Evolutionary conservation across 495 filamentous ascomycete species (phyloP).

Genomic region (Tuber indicum): DNA sequence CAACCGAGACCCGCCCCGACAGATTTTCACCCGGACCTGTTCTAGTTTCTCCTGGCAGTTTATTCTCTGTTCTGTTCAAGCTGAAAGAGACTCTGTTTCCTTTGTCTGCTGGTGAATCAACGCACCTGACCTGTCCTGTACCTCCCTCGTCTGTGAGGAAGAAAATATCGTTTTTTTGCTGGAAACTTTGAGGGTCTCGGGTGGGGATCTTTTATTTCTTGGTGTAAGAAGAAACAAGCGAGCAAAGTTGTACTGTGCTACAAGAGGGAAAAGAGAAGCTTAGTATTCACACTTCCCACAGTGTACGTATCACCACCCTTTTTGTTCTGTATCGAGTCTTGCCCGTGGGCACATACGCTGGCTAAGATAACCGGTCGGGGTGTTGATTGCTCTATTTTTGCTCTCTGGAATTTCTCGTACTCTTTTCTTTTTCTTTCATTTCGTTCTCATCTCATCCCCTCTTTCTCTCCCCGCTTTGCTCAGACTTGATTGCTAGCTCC

Average conservation of each 20-base stretch:
- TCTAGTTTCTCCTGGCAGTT: constrained; percentile 11
- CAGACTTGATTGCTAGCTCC: constrained; percentile 24
- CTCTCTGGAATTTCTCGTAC: constrained; percentile 34
- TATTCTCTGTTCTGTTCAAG: constrained; percentile 37
- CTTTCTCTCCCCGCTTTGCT: constrained; percentile 24
- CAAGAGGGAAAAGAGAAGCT: constrained; percentile 30
- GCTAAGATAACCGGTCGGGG: constrained; percentile 9
- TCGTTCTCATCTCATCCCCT: constrained; percentile 31
- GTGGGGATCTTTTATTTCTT: constrained; percentile 38
- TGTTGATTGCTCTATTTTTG: constrained; percentile 27
- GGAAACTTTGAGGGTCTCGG: constrained; percentile 30
- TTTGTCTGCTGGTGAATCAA: constrained; percentile 35
- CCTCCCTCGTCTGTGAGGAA: constrained; percentile 37
- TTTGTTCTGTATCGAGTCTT: constrained; percentile 40
- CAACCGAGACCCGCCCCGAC: not conserved
- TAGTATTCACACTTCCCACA: constrained; percentile 40
- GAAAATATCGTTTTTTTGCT: constrained; percentile 39
- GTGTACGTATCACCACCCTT: constrained; percentile 44
- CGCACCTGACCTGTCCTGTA: constrained; percentile 36
- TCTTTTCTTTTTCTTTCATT: constrained; percentile 32
- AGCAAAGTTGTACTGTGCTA: constrained; percentile 39
- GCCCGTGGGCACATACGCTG: constrained; percentile 4
- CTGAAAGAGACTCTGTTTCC: constrained; percentile 39
- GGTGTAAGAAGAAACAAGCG: constrained; percentile 39
- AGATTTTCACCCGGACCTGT: not conserved